These are phyloP conservation scores for Calocybe indica DNA, from an alignment of 768 basidiomycete species.

Conservation along the genomic window DNA sequence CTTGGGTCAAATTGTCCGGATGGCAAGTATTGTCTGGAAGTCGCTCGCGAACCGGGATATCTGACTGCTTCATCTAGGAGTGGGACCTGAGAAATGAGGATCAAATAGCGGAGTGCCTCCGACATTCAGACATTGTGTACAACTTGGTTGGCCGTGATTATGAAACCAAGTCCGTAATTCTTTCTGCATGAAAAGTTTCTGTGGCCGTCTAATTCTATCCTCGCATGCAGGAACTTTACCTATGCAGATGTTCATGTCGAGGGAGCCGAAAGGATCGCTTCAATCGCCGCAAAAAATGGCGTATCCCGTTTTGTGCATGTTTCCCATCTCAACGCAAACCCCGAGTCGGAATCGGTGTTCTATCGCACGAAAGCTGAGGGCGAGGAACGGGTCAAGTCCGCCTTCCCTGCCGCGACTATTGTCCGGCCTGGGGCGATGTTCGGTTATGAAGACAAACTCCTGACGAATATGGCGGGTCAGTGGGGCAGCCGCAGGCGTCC, in stretches of 20 bases:
- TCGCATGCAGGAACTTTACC: conserved; percentile 70
- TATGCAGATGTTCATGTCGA: conserved; percentile 75
- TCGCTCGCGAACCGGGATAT: background rate
- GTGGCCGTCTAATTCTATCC: background rate
- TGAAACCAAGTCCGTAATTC: conserved; percentile 76
- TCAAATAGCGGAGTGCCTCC: conserved; percentile 89
- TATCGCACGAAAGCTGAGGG: conserved; percentile 89
- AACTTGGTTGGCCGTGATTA: conserved; percentile 93
- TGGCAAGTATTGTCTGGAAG: conserved; percentile 48
- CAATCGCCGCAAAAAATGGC: conserved; percentile 67
- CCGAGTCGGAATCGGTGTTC: conserved; percentile 71
- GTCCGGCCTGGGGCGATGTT: conserved; percentile 81
- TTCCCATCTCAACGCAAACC: conserved; percentile 89
- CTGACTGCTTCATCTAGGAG: conserved; percentile 51
- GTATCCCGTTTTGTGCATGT: conserved; percentile 88
- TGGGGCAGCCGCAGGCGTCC: conserved; percentile 13
- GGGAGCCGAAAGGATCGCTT: conserved; percentile 84
- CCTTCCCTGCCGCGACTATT: conserved; percentile 83
- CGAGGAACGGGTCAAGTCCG: conserved; percentile 79
- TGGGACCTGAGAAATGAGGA: conserved; percentile 90
- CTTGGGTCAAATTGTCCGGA: conserved; percentile 90
- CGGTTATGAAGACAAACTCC: conserved; percentile 92
- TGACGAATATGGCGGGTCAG: conserved; percentile 90
- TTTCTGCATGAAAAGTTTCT: conserved; percentile 4
- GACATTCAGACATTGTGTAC: conserved; percentile 95